Evolutionary conservation across 306 rosid genomes (phyloP), one percentile per base, ranked within the genome.

Genomic region (Hippophae rhamnoides): DNA sequence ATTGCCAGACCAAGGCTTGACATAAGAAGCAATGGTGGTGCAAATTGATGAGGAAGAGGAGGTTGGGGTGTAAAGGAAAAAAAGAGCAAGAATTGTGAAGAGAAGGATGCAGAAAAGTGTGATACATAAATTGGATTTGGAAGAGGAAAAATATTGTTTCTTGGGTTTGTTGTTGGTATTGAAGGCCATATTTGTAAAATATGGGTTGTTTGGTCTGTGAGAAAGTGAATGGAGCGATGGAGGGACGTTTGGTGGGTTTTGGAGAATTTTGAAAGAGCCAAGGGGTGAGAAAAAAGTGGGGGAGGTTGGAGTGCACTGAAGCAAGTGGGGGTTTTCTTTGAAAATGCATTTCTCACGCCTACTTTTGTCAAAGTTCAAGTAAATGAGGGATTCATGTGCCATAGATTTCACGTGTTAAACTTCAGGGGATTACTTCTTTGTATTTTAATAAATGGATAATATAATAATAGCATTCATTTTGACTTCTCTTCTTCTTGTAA

Each of bases 71-170:
- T 72, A 86, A 61, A 87, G 87, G 66, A 92, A 83, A 58, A 85
- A 78, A 45, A 79, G 63, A 43, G 86, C 74, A 14, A 95, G 96
- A 48, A 85, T 67, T 27, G 93, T 81, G 74, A 85, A 85, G 68
- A 92, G 86, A 47, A 86, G 76, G 10, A 87, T 54, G 81, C 76
- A 87, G 79, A 83, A 82, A 51, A 92, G 88, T 44, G 81, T 81
- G 67, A 77, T 75, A 64, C 84, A 88, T 61, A 88, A 79, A 55
- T 60, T 75, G 65, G 62, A 70, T 11, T 85, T 75, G 62, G 75
- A 78, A 49, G 81, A 54, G 46, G 82, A 64, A 58, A 2, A 56
- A 18, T 47, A 13, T 65, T 66, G 26, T 65, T 77, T 88, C 65
- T 78, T 92, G 52, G 61, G 41, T 76, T 86, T 31, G 38, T 31